Evolutionary conservation across 2,329 filamentous ascomycete genomes (phyloP), one percentile per base, ranked within the genome.

Genomic region (Alternaria conjuncta): DNA sequence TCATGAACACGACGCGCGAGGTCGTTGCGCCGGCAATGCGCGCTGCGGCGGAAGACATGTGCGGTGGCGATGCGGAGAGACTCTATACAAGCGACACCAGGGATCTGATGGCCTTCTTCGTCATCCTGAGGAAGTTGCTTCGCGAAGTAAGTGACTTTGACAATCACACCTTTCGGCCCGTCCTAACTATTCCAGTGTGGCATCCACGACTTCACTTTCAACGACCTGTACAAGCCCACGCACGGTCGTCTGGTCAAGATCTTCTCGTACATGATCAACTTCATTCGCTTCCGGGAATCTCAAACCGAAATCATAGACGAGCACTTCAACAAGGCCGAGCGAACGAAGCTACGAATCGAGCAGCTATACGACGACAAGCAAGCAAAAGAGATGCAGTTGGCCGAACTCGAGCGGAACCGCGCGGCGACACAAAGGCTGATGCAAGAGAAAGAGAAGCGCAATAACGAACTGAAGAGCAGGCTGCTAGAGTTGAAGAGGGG

Each of bases 241-340:
- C 92, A 96, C 77, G 91, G 93, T 61, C 92, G 96, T 47, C 87
- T 98, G 13, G 91, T 95, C 75, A 97, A 96, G 83, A 96, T 98
- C 75, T 96, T 99, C 79, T 97, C 93, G 69, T 97, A 97, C 81
- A 88, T 98, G 68, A 99, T 99, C 84, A 99, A 99, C 82, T 99
- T 99, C 81, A 94, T 98, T 71, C 90, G 96, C 57, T 99, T 98
- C 82, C 92, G 96, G 72, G 94, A 97, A 82, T 94, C 91, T 66
- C 95, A 98, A 80, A 96, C 94, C 1, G 84, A 85, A 43, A 89
- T 96, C 28, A 97, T 98, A 68, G 94, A 97, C 78, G 89, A 96
- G 78, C 92, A 98, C 81, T 96, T 96, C 83, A 96, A 97, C 84
- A 94, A 93, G 74, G 88, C 92, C 12, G 93, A 97, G 81, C 88